phyloP scores from a whole-genome alignment of 345 rosid genomes.

The Anastatica hierochuntica region DNA sequence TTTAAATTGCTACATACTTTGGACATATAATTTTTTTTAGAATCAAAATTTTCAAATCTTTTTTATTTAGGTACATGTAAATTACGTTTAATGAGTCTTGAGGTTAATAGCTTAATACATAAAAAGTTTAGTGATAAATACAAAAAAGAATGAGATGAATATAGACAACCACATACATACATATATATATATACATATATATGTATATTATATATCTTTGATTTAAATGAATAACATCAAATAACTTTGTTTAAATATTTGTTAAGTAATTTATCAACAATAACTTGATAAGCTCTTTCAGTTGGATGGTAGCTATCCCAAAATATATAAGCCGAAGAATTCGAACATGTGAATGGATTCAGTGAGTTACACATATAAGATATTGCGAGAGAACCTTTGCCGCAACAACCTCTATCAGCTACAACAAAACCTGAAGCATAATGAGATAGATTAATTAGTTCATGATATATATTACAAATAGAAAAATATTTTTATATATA shows the following conservation, averaged over 20 bases:
- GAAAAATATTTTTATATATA: background rate
- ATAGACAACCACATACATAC: too few species aligned
- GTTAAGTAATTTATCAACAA: background rate
- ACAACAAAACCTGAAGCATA: constrained; percentile 28
- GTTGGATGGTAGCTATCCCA: constrained; percentile 64
- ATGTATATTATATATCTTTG: too few species aligned
- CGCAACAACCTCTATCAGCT: constrained; percentile 44
- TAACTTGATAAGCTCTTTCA: constrained; percentile 32
- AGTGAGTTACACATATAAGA: constrained; percentile 32
- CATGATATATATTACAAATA: background rate
- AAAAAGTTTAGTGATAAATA: too few species aligned
- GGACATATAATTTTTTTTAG: too few species aligned
- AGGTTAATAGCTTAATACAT: too few species aligned
- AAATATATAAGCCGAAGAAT: constrained; percentile 32
- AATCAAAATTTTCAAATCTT: too few species aligned
- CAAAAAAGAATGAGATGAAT: too few species aligned
- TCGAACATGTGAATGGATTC: constrained; percentile 25
- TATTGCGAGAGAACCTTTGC: constrained; percentile 36
- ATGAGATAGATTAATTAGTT: background rate
- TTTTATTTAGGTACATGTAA: too few species aligned
- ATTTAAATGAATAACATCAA: too few species aligned
- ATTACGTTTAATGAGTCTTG: too few species aligned
- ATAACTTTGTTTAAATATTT: background rate
- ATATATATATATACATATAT: too few species aligned
- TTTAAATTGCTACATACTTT: too few species aligned